These are phyloP conservation scores for Lasiodiplodia hormozganensis DNA, from an alignment of 2,329 filamentous ascomycete species.

Conservation along the genomic window DNA sequence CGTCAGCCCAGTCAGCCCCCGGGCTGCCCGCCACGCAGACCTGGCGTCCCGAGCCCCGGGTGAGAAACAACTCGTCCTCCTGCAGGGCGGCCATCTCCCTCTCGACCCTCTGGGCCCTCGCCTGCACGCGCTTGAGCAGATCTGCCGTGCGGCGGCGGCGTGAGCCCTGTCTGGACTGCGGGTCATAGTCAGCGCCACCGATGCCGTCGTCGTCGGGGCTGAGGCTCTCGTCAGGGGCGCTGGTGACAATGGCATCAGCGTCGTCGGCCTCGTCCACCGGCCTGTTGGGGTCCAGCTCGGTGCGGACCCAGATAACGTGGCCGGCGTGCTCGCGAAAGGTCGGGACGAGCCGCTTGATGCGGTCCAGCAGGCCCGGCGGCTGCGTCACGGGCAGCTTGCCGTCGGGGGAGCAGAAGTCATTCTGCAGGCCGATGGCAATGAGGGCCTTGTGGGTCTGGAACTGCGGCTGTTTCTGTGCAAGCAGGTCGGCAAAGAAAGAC, in stretches of 20 bases:
- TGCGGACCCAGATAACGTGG: slow-evolving; percentile 84
- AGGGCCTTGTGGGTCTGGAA: slow-evolving; percentile 72
- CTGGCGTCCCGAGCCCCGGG: slow-evolving; percentile 44
- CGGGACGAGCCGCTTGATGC: slow-evolving; percentile 69
- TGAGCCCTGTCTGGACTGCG: slow-evolving; percentile 46
- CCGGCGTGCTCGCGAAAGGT: slow-evolving; percentile 73
- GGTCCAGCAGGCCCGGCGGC: slow-evolving; percentile 70
- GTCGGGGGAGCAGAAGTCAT: slow-evolving; percentile 78
- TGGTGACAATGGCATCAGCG: slow-evolving; percentile 53
- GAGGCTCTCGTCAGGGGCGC: slow-evolving; percentile 42
- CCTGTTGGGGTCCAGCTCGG: slow-evolving; percentile 71
- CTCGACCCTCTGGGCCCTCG: slow-evolving; percentile 36
- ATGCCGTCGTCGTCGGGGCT: slow-evolving; percentile 41
- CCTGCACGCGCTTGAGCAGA: slow-evolving; percentile 46
- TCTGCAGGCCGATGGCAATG: slow-evolving; percentile 85
- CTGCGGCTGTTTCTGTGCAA: slow-evolving; percentile 55
- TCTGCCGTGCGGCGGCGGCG: slow-evolving; percentile 42
- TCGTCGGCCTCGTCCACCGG: slow-evolving; percentile 59
- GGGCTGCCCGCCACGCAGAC: slow-evolving; percentile 51
- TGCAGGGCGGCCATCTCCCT: slow-evolving; percentile 31
- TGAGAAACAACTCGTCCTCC: slow-evolving; percentile 56
- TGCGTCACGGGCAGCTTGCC: slow-evolving; percentile 72
- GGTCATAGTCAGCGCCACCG: slow-evolving; percentile 30
- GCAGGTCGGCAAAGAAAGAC: slow-evolving; percentile 47
- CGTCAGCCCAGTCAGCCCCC: slow-evolving; percentile 59